These are phyloP conservation scores for Luvunga scandens DNA, from an alignment of 345 rosid genomes.

Conservation along the genomic window DNA sequence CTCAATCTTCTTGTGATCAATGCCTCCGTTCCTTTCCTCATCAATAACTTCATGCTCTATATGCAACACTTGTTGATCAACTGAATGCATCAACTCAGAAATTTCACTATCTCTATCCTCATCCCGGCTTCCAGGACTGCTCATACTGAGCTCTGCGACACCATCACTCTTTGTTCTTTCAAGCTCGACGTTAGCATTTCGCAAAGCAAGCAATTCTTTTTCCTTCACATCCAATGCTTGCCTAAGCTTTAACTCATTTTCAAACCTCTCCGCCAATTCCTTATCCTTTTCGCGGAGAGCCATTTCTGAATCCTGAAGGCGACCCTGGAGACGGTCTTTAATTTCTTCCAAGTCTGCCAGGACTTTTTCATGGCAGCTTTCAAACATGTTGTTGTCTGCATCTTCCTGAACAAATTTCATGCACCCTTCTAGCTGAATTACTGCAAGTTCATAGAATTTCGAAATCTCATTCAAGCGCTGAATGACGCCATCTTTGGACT, in stretches of 20 bases:
- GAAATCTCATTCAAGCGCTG: constrained; percentile 72
- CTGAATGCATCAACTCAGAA: constrained; percentile 58
- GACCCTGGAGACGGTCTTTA: constrained; percentile 67
- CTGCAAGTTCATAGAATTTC: constrained; percentile 75
- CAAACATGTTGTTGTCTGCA: constrained; percentile 41
- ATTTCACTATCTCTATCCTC: constrained; percentile 49
- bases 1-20: constrained; percentile 43
- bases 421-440: constrained; percentile 75
- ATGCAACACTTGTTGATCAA: constrained; percentile 68
- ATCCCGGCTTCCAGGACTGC: constrained; percentile 20
- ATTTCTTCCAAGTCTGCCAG: constrained; percentile 59
- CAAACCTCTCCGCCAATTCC: constrained; percentile 48
- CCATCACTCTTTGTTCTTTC: constrained; percentile 33
- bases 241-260: constrained; percentile 52
- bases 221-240: constrained; percentile 56
- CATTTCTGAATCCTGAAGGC: constrained; percentile 56
- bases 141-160: constrained; percentile 17
- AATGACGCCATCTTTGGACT: constrained; percentile 56
- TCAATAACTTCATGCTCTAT: constrained; percentile 40
- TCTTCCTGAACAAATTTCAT: constrained; percentile 71
- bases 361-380: constrained; percentile 55
- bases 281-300: constrained; percentile 70
- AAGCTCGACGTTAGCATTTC: constrained; percentile 35
- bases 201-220: constrained; percentile 52
- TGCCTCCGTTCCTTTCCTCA: constrained; percentile 25